phyloP scores from a whole-genome alignment of 192 early-diverging fungal genomes.

The Jimgerdemannia flammicorona region DNA sequence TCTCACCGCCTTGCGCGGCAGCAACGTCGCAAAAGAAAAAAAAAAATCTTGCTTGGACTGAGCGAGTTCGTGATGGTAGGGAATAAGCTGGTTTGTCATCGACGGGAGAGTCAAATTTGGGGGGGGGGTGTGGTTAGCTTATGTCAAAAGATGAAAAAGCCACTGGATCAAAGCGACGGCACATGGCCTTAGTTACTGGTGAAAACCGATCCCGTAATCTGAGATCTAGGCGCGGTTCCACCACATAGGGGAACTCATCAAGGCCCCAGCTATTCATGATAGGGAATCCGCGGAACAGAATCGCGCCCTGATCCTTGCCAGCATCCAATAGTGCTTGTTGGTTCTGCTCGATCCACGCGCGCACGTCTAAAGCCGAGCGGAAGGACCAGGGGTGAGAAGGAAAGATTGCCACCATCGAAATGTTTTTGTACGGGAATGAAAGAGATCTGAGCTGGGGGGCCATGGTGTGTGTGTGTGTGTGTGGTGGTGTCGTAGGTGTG shows the following conservation, averaged over 20 bases:
- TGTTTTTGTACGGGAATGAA: not conserved
- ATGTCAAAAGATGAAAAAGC: slow-evolving; percentile 17
- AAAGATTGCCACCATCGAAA: not conserved
- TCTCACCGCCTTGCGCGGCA: slow-evolving; percentile 28
- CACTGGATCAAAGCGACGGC: not conserved
- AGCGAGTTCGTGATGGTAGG: slow-evolving; percentile 33
- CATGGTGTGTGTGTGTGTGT: too few species aligned
- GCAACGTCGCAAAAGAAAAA: slow-evolving; percentile 26
- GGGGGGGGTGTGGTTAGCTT: too few species aligned
- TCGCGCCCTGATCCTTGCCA: slow-evolving; percentile 21
- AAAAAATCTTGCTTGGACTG: slow-evolving; percentile 28
- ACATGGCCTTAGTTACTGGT: slow-evolving; percentile 8
- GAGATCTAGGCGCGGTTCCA: slow-evolving; percentile 25
- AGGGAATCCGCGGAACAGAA: slow-evolving; percentile 31
- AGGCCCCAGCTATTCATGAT: slow-evolving; percentile 22
- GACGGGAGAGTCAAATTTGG: slow-evolving; percentile 11
- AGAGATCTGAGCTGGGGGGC: not conserved
- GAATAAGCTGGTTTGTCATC: slow-evolving; percentile 28
- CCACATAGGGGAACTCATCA: slow-evolving; percentile 40
- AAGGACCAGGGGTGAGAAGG: not conserved
- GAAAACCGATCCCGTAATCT: slow-evolving; percentile 17
- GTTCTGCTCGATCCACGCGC: slow-evolving; percentile 1
- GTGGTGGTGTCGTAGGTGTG: too few species aligned
- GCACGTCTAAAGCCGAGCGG: not conserved
- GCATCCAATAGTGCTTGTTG: slow-evolving; percentile 1